Conservation (phyloP, 1,139 yeast genomes). For the Hansenula sp. region DNA sequence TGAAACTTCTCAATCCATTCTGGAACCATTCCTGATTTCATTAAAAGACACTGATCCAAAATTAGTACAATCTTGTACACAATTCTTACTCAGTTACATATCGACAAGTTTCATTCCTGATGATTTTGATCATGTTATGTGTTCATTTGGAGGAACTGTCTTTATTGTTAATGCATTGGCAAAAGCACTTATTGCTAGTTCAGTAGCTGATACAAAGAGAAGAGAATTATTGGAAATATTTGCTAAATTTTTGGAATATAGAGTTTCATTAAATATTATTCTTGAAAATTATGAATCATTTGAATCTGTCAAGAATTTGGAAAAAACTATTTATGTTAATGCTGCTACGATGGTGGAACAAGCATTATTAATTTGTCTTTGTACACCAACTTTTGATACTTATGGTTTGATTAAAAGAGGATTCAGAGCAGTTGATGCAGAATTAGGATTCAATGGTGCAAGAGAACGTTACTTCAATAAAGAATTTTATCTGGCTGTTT, state of each 20-base stretch:
- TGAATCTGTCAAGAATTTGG: constrained; percentile 22
- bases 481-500: constrained; percentile 44
- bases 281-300: constrained; percentile 15
- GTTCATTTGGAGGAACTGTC: constrained; percentile 19
- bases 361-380: constrained; percentile 43
- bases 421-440: constrained; percentile 42
- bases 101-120: constrained; percentile 15
- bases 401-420: constrained; percentile 48
- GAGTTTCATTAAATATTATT: constrained; percentile 12
- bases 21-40: constrained; percentile 22
- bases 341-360: constrained; percentile 34
- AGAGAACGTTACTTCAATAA: constrained; percentile 29
- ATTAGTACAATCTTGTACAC: constrained; percentile 16
- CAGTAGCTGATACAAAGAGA: constrained; percentile 17
- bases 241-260: constrained; percentile 18
- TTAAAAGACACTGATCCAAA: constrained; percentile 21
- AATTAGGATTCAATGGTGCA: constrained; percentile 26
- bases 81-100: constrained; percentile 18
- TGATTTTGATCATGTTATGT: constrained; percentile 16
- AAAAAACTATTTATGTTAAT: constrained; percentile 16
- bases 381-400: constrained; percentile 55
- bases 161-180: constrained; percentile 16
- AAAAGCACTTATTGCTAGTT: constrained; percentile 11
- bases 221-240: constrained; percentile 20
- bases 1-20: constrained; percentile 6